Evolutionary conservation across 306 rosid genomes (phyloP), one percentile per base, ranked within the genome.

Genomic region (Hylodesmum podocarpum): DNA sequence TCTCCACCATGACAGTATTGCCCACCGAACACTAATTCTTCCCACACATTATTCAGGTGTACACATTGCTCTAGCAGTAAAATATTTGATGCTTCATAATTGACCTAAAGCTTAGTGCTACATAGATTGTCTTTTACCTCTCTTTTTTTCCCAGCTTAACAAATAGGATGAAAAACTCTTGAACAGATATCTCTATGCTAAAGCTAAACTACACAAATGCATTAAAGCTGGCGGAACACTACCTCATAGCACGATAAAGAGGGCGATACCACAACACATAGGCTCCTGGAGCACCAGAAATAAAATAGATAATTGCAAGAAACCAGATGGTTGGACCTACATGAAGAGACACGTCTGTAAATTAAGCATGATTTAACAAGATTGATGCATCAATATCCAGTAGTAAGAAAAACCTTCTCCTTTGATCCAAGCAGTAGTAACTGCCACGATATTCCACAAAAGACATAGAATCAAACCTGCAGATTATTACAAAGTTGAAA

Each of bases 261-360:
- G 99, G 97, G 63, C 99, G 99, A 82, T 95, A 92, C 99, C 99
- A 95, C 80, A 90, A 18, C 64, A 88, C 91, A 81, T 87, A 95
- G 28, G 88, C 87, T 72, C 93, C 91, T 28, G 99, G 99, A 82
- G 66, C 89, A 33, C 87, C 89, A 3, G 96, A 73, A 69, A 95
- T 81, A 81, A 90, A 84, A 85, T 92, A 88, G 84, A 95, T 88
- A 62, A 90, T 76, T 19, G 97, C 91, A 76, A 95, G 89, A 84
- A 95, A 88, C 96, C 97, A 90, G 77, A 89, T 89, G 72, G 91
- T 83, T 34, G 89, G 85, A 83, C 96, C 97, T 95, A 44, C 79
- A 86, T 21, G 15, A 58, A 61, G 78, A 85, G 83, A 81, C 44
- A 54, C 73, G 66, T 75, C 71, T 34, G 28, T 51, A 66, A 70